These are phyloP conservation scores for Stephania yunnanensis DNA, from an alignment of 164 flowering plant species.

Conservation along the genomic window DNA sequence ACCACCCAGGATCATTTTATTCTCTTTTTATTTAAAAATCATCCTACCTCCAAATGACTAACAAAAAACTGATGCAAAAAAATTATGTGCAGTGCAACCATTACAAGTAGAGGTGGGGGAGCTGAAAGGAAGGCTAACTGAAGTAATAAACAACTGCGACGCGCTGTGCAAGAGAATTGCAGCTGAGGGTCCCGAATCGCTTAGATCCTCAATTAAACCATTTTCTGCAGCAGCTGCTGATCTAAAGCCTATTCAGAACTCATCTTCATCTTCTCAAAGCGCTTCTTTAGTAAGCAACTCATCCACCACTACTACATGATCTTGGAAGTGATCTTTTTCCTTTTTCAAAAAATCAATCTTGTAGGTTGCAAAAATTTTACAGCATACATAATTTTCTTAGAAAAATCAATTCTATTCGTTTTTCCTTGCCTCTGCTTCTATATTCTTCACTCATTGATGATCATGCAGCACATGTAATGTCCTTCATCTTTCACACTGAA, in stretches of 20 bases:
- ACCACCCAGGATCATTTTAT: background rate
- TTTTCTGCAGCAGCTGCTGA: slow-evolving; percentile 35
- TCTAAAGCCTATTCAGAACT: slow-evolving; percentile 14
- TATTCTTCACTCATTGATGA: too few relatives aligned
- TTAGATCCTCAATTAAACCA: slow-evolving; percentile 61
- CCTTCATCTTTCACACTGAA: too few relatives aligned
- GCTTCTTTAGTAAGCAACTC: slow-evolving; percentile 9
- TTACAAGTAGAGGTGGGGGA: slow-evolving; percentile 94
- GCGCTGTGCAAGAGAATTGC: slow-evolving; percentile 85
- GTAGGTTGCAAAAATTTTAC: background rate
- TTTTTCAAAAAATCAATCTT: background rate
- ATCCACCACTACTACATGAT: slow-evolving; percentile 15
- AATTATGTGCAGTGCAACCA: slow-evolving; percentile 56
- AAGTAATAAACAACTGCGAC: slow-evolving; percentile 84
- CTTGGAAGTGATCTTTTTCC: slow-evolving; percentile 8
- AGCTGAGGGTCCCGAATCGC: slow-evolving; percentile 74
- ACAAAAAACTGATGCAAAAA: background rate
- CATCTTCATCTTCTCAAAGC: slow-evolving; percentile 20
- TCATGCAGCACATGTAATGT: too few relatives aligned
- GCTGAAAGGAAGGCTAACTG: slow-evolving; percentile 88
- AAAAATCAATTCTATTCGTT: background rate
- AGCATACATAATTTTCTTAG: background rate
- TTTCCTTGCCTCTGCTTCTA: background rate
- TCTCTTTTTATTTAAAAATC: background rate
- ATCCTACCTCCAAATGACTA: too few relatives aligned